Evolutionary conservation across 331 rosid species (phyloP).

Genomic region (Rhamnella rubrinervis): DNA sequence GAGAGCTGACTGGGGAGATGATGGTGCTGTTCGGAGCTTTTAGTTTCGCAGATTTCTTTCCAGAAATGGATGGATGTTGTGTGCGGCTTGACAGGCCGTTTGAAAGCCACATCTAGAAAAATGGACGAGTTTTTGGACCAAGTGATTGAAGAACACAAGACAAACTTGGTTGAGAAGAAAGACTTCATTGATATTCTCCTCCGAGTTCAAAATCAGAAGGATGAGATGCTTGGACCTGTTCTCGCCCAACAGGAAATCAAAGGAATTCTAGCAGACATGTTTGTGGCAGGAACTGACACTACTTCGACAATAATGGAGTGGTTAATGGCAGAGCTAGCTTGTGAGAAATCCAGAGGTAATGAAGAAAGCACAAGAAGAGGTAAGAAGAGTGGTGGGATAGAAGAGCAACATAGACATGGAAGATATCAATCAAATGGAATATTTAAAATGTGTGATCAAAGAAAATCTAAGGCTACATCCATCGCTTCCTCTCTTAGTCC

Average conservation of each 20-base stretch:
- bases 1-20: no score
- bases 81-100: constrained; percentile 5
- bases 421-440: constrained; percentile 18
- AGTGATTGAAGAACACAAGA: constrained; percentile 32
- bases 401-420: constrained; percentile 11
- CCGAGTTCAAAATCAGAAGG: constrained; percentile 20
- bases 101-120: constrained; percentile 14
- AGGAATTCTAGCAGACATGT: not conserved
- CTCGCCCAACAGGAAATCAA: constrained; percentile 29
- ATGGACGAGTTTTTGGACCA: constrained; percentile 29
- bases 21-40: constrained; percentile 1
- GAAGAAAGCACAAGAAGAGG: constrained; percentile 54
- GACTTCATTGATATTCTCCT: constrained; percentile 43
- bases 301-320: no score
- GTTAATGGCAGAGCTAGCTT: no score
- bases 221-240: not conserved
- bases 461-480: constrained; percentile 38
- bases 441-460: constrained; percentile 22
- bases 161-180: not conserved
- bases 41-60: constrained; percentile 36
- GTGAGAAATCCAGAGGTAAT: constrained; percentile 12
- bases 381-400: constrained; percentile 24
- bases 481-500: constrained; percentile 23
- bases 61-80: constrained; percentile 45
- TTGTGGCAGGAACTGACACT: no score